phyloP scores from a whole-genome alignment of 164 flowering plant genomes.

The Magnolia kwangsiensis region DNA sequence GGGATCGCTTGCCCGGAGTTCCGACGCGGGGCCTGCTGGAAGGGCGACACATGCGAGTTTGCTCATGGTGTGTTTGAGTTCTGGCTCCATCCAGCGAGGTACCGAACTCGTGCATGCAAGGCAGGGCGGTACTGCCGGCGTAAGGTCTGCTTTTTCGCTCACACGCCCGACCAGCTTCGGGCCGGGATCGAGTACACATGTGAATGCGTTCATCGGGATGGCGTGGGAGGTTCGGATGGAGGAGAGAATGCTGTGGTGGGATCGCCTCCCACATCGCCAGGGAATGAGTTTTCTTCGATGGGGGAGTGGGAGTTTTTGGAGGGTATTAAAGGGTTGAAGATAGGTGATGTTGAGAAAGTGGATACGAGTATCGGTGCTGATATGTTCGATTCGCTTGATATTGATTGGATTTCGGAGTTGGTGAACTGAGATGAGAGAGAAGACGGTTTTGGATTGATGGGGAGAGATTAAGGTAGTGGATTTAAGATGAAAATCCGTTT shows the following conservation, averaged over 20 bases:
- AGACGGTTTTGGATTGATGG: not conserved
- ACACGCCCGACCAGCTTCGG: slow-evolving; percentile 46
- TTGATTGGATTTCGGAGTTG: slow-evolving; percentile 48
- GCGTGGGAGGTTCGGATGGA: not conserved
- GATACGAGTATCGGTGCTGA: slow-evolving; percentile 6
- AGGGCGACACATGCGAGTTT: slow-evolving; percentile 41
- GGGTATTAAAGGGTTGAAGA: slow-evolving; percentile 24
- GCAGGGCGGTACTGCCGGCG: slow-evolving; percentile 41
- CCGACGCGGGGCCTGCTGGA: slow-evolving; percentile 33
- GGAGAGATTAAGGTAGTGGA: too few relatives aligned
- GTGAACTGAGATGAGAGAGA: slow-evolving; percentile 19
- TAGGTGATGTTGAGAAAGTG: slow-evolving; percentile 8
- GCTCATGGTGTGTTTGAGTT: slow-evolving; percentile 66
- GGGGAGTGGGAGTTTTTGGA: slow-evolving; percentile 22
- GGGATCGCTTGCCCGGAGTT: slow-evolving; percentile 41
- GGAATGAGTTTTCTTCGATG: not conserved
- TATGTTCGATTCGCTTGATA: slow-evolving; percentile 20
- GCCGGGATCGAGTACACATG: not conserved
- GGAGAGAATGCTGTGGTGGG: not conserved
- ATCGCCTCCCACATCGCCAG: not conserved
- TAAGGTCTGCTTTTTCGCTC: slow-evolving; percentile 71
- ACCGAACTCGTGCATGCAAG: slow-evolving; percentile 56
- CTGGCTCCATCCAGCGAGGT: slow-evolving; percentile 62
- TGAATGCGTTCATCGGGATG: not conserved
- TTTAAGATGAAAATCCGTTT: too few relatives aligned